These are phyloP conservation scores for Candida argentea DNA, from an alignment of 805 yeast genomes.

Conservation along the genomic window DNA sequence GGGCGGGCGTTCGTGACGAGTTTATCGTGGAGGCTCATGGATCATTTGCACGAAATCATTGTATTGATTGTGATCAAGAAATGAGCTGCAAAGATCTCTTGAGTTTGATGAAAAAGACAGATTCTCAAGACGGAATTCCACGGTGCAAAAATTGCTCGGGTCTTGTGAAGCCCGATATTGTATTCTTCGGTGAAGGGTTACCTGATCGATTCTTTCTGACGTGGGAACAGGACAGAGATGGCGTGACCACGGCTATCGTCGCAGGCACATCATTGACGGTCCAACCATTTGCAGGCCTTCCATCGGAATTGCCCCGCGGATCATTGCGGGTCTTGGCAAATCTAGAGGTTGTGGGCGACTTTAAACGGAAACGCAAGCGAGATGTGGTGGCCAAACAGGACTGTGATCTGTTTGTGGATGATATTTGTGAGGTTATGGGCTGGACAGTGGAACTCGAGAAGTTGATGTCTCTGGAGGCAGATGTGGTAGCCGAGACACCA, in stretches of 20 bases:
- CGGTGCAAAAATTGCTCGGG: slow-evolving; percentile 61
- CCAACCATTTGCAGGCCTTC: slow-evolving; percentile 81
- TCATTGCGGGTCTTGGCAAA: slow-evolving; percentile 61
- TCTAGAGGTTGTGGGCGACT: slow-evolving; percentile 70
- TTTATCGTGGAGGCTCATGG: slow-evolving; percentile 89
- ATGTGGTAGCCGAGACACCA: no score
- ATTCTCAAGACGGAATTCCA: slow-evolving; percentile 31
- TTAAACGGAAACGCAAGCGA: slow-evolving; percentile 35
- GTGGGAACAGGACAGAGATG: slow-evolving; percentile 50
- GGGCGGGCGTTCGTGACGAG: slow-evolving; percentile 63
- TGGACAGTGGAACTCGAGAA: slow-evolving; percentile 36
- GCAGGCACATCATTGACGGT: slow-evolving; percentile 92
- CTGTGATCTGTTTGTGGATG: slow-evolving; percentile 57
- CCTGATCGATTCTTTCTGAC: slow-evolving; percentile 59
- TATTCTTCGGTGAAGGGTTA: slow-evolving; percentile 84
- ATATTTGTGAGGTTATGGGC: slow-evolving; percentile 44
- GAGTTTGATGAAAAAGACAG: slow-evolving; percentile 21
- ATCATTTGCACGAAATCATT: slow-evolving; percentile 75
- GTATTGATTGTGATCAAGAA: slow-evolving; percentile 59
- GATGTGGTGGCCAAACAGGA: slow-evolving; percentile 55
- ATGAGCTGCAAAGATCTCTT: slow-evolving; percentile 41
- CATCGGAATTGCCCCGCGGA: slow-evolving; percentile 44
- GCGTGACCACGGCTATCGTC: slow-evolving; percentile 64
- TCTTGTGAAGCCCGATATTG: slow-evolving; percentile 85
- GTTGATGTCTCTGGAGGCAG: slow-evolving; percentile 1